A percentile compares a stretch with the other conserved stretches of the same genome.
Evolutionary conservation across 768 basidiomycete genomes (phyloP).

Genomic region (Lactifluus volemus): DNA sequence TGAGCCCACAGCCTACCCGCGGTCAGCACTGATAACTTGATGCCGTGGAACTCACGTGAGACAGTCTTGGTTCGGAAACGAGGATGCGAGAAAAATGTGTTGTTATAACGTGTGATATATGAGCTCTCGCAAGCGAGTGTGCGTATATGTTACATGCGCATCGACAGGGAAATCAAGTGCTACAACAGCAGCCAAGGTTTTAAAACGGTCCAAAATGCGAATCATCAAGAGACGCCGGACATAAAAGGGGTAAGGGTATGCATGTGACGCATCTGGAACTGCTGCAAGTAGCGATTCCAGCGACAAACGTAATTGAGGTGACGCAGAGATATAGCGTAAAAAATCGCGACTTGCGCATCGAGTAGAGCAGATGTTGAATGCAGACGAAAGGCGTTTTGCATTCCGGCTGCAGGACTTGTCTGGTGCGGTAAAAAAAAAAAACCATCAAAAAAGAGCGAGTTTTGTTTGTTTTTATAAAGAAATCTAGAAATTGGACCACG

Average conservation of each 20-base stretch:
- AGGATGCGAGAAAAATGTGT: neutral
- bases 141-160: neutral
- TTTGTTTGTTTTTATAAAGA: no score
- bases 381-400: neutral
- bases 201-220: neutral
- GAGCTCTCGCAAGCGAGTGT: slow-evolving; percentile 7
- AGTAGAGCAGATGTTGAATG: neutral
- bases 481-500: slow-evolving; percentile 60
- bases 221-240: slow-evolving; percentile 13
- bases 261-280: slow-evolving; percentile 3
- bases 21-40: neutral
- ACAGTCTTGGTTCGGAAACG: no score
- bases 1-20: no score
- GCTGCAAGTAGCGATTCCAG: neutral
- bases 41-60: no score
- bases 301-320: neutral
- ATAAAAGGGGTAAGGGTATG: slow-evolving; percentile 4
- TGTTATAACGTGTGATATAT: neutral
- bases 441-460: neutral
- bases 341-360: neutral
- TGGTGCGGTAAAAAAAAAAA: neutral
- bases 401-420: neutral
- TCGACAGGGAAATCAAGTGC: neutral
- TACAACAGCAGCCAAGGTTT: neutral
- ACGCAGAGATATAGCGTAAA: neutral